phyloP scores from a whole-genome alignment of 1,284 basidiomycete genomes.

The Moesziomyces antarcticus region DNA sequence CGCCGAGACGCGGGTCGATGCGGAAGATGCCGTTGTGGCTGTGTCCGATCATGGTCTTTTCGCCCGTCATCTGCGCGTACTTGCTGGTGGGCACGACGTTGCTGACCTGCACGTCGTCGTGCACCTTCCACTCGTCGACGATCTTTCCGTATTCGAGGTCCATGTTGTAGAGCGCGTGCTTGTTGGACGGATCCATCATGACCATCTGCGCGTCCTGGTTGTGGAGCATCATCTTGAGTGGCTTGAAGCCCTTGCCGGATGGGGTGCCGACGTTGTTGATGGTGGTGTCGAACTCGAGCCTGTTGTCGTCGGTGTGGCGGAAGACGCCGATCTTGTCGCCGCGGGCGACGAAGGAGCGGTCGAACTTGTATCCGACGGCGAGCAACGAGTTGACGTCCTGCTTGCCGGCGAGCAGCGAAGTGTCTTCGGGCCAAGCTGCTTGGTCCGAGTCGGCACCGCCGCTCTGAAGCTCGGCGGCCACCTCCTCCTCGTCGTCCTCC shows the following conservation, averaged over 20 bases:
- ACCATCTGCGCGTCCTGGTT: slow-evolving; percentile 97
- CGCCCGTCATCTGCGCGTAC: slow-evolving; percentile 90
- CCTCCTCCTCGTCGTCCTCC: slow-evolving; percentile 74
- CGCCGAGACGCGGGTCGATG: slow-evolving; percentile 90
- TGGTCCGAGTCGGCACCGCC: slow-evolving; percentile 24
- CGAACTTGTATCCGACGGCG: slow-evolving; percentile 94
- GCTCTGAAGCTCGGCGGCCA: slow-evolving; percentile 69
- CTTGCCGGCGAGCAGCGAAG: slow-evolving; percentile 33
- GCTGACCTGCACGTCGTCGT: slow-evolving; percentile 84
- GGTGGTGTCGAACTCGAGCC: slow-evolving; percentile 86
- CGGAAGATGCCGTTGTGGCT: slow-evolving; percentile 96
- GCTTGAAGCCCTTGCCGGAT: slow-evolving; percentile 85
- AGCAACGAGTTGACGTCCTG: slow-evolving; percentile 80
- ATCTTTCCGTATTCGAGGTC: slow-evolving; percentile 96
- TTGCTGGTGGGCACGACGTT: slow-evolving; percentile 93
- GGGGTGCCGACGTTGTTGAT: slow-evolving; percentile 85
- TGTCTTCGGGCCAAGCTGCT: slow-evolving; percentile 40
- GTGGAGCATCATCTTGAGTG: slow-evolving; percentile 92
- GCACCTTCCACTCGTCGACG: slow-evolving; percentile 98
- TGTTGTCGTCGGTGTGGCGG: slow-evolving; percentile 79
- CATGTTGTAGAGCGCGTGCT: slow-evolving; percentile 88
- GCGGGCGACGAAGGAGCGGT: slow-evolving; percentile 93
- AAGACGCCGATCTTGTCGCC: slow-evolving; percentile 99
- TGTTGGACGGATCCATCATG: slow-evolving; percentile 84
- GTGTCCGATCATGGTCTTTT: slow-evolving; percentile 91